Evolutionary conservation across 2,329 filamentous ascomycete genomes (phyloP).

Genomic region (Penicillium sp.): DNA sequence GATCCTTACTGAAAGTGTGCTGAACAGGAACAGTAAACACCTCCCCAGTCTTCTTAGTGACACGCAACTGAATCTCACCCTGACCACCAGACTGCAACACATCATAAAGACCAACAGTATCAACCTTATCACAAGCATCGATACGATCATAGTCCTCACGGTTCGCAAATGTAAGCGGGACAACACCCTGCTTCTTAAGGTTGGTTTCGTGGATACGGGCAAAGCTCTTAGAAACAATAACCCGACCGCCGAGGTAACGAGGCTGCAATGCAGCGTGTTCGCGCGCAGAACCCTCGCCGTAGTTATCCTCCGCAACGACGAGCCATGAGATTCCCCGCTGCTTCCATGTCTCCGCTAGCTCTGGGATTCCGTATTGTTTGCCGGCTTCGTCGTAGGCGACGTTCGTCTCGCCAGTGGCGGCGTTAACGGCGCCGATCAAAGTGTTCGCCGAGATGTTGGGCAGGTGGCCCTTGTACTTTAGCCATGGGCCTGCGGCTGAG

Average conservation of each 20-base stretch:
- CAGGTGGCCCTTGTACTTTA: conserved; percentile 98
- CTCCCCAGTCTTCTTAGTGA: conserved; percentile 63
- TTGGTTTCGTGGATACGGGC: conserved; percentile 95
- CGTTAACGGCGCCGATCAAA: conserved; percentile 90
- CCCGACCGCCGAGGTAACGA: conserved; percentile 79
- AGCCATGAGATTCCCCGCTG: conserved; percentile 74
- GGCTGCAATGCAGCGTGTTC: conserved; percentile 90
- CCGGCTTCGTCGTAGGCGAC: conserved; percentile 84
- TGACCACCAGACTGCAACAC: conserved; percentile 75
- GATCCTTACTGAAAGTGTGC: conserved; percentile 85
- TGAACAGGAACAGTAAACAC: conserved; percentile 71
- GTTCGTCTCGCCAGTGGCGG: conserved; percentile 88
- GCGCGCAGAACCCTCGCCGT: conserved; percentile 84
- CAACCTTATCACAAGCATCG: conserved; percentile 76
- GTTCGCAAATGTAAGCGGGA: conserved; percentile 86
- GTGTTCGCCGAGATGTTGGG: conserved; percentile 98
- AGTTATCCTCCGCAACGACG: conserved; percentile 96
- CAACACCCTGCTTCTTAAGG: conserved; percentile 94
- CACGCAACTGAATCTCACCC: conserved; percentile 70
- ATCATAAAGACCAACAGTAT: conserved; percentile 78
- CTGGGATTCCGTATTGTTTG: conserved; percentile 48
- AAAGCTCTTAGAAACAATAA: conserved; percentile 78
- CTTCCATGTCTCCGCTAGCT: conserved; percentile 83
- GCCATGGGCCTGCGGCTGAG: conserved; percentile 92
- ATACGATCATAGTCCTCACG: conserved; percentile 65